Percentiles rank a stretch among this genome's conserved stretches.
phyloP scores from a whole-genome alignment of 163 green algal genomes.

The Scenedesmus sp. region DNA sequence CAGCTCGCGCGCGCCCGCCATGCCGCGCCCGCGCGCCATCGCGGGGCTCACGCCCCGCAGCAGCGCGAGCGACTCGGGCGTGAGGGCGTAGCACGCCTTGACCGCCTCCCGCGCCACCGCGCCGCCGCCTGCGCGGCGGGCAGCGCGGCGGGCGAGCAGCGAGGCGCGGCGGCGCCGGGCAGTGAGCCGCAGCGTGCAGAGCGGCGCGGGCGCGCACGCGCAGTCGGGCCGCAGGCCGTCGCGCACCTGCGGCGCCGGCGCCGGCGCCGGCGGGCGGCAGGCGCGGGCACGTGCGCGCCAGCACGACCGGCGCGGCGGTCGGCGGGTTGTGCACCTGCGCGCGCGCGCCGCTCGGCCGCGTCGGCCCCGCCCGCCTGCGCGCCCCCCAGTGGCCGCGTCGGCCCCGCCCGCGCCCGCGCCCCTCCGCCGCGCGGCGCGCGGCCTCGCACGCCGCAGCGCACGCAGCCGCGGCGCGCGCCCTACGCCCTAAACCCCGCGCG shows the following conservation, averaged over 20 bases:
- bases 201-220: background rate
- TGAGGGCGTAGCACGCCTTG: constrained; percentile 33
- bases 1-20: constrained; percentile 30
- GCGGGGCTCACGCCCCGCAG: background rate
- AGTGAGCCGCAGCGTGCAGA: background rate
- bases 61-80: constrained; percentile 2
- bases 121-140: too few relatives aligned
- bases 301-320: constrained; percentile 64
- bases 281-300: too few relatives aligned
- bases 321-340: constrained; percentile 64
- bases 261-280: too few relatives aligned
- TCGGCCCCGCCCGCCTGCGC: too few relatives aligned
- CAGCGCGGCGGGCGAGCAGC: too few relatives aligned
- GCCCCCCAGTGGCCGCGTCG: too few relatives aligned
- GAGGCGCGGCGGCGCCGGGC: background rate
- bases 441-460: too few relatives aligned
- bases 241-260: too few relatives aligned
- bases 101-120: constrained; percentile 8
- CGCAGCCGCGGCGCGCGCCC: too few relatives aligned
- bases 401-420: too few relatives aligned
- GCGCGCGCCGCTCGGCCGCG: too few relatives aligned
- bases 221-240: constrained; percentile 6
- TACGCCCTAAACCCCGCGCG: background rate
- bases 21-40: background rate
- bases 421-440: too few relatives aligned